Evolutionary conservation across 768 basidiomycete genomes (phyloP).

Genomic region (Strobilomyces echinocephalus): DNA sequence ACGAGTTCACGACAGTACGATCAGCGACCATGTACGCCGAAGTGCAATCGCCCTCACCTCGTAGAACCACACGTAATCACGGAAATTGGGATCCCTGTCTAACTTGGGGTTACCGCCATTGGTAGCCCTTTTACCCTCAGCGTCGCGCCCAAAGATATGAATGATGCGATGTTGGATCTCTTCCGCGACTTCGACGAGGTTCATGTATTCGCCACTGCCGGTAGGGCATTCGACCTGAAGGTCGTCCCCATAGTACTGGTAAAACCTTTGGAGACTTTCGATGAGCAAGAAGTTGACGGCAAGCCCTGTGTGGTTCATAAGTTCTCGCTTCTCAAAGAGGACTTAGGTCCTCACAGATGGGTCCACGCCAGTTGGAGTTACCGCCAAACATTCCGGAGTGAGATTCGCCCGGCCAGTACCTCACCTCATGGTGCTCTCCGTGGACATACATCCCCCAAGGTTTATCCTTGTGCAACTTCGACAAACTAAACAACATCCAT

Average conservation of each 20-base stretch:
- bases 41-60: slow-evolving; percentile 50
- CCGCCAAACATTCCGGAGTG: slow-evolving; percentile 97
- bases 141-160: slow-evolving; percentile 94
- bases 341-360: slow-evolving; percentile 54
- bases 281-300: slow-evolving; percentile 95
- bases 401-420: slow-evolving; percentile 98
- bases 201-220: slow-evolving; percentile 97
- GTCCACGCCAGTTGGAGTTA: slow-evolving; percentile 98
- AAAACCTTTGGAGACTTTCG: slow-evolving; percentile 93
- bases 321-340: background rate
- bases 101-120: slow-evolving; percentile 88
- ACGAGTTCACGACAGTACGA: background rate
- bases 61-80: slow-evolving; percentile 95
- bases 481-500: slow-evolving; percentile 51
- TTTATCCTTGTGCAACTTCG: slow-evolving; percentile 82
- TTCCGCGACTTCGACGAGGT: slow-evolving; percentile 87
- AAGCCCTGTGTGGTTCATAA: slow-evolving; percentile 55
- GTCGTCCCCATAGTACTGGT: slow-evolving; percentile 94
- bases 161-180: slow-evolving; percentile 99
- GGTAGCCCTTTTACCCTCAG: slow-evolving; percentile 78
- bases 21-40: background rate
- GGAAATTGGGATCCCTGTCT: slow-evolving; percentile 91
- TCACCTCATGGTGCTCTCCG: slow-evolving; percentile 85
- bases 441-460: slow-evolving; percentile 96
- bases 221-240: slow-evolving; percentile 95